Evolutionary conservation across 768 basidiomycete genomes (phyloP).

Genomic region (Paxillus involutus): DNA sequence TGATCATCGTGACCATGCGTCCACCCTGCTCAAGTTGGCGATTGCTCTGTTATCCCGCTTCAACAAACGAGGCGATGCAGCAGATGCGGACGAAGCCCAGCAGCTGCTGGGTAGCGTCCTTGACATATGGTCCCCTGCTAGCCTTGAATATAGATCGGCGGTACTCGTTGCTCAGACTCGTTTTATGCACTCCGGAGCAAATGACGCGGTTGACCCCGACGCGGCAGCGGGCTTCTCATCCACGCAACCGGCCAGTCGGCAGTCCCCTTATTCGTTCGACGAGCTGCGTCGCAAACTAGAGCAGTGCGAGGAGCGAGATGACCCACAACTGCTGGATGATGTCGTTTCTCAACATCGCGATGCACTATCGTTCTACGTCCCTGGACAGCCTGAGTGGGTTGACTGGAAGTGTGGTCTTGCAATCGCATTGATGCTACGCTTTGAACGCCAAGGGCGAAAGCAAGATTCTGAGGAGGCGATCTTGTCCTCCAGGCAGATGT

Average conservation of each 20-base stretch:
- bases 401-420: neutral
- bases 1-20: slow-evolving; percentile 7
- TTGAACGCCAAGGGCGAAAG: neutral
- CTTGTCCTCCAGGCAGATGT: neutral
- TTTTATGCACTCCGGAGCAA: neutral
- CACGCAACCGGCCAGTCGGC: neutral
- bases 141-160: neutral
- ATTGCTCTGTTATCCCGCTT: slow-evolving; percentile 2
- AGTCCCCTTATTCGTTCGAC: neutral
- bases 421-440: neutral
- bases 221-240: neutral
- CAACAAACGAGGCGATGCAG: neutral
- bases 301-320: too few relatives aligned
- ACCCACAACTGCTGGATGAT: too few relatives aligned
- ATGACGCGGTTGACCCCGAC: neutral
- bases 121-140: neutral
- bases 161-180: neutral
- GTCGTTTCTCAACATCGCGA: too few relatives aligned
- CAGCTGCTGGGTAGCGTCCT: neutral
- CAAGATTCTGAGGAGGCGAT: neutral
- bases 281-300: too few relatives aligned
- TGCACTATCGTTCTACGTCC: neutral
- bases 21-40: slow-evolving; percentile 3
- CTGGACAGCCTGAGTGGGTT: neutral
- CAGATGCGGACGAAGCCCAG: neutral